Base-by-base conservation (phyloP, 805 yeast genomes). In the Monosporozyma aquatica region DNA sequence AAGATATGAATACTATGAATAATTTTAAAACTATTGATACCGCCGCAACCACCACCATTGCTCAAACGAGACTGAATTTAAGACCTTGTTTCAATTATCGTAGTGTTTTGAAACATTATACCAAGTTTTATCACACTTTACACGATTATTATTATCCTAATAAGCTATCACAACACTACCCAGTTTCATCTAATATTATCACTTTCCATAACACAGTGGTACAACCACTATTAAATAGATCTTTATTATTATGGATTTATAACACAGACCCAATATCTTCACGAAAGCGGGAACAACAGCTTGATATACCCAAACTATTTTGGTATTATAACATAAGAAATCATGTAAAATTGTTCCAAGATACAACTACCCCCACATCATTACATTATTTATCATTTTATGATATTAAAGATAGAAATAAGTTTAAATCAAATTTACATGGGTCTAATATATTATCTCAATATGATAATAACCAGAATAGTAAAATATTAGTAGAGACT, bases 361-460 rank as follows among this genome's bases (percentile, higher is more conserved):
- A 58, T 32, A 50, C 51, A 13, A 40, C 44, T 6, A 39, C 41
- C 1, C 48, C 51, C 11, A 43, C 43, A 6, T 48, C 54, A 7
- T 47, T 61, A n/a, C 47, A 50, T 26, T 59, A 42, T 37, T 38
- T 61, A 28, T 51, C 56, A 17, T 81, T 81, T 49, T 64, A 64
- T 13, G 66, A 70, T 47, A 44, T 50, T 2, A 45, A 54, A 2
- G 75, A 74, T 43, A 79, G 85, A 2, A 47, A 46, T 15, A 58
- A 76, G 33, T 80, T 80, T 54, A 72, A 71, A 4, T 56, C 73
- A 11, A 70, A 71, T 46, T 70, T 66, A 51, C 76, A 81, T 54
- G 82, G 82, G 2, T 43, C 50, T 2, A 44, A 42, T 14, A 47
- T 53, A 18, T n/a, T n/a, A n/a, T n/a, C n/a, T n/a, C n/a, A n/a